Conservation (phyloP, 106 monocot genomes). For the Allium fistulosum region DNA sequence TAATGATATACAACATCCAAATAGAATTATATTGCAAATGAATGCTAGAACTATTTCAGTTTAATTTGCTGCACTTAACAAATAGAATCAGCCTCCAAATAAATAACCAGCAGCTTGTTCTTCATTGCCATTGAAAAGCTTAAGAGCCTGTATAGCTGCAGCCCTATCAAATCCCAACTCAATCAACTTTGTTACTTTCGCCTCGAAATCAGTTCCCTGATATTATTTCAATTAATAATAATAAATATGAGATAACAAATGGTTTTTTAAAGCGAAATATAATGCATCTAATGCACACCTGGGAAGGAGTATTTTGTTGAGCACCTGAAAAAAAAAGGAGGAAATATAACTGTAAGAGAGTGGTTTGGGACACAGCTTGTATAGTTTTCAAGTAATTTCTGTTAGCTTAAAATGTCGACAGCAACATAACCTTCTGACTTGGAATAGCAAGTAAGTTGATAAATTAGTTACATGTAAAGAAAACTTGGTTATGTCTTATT, state of each 20-base stretch:
- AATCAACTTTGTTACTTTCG: conserved; percentile 68
- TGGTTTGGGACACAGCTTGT: not conserved
- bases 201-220: conserved; percentile 56
- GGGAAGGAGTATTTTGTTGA: conserved; percentile 13
- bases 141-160: conserved; percentile 66
- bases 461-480: no score
- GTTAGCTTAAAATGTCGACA: no score
- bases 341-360: not conserved
- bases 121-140: conserved; percentile 84
- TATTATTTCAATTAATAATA: not conserved
- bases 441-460: no score
- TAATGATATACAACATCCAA: no score
- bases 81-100: conserved; percentile 53
- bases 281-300: conserved; percentile 11
- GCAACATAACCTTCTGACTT: no score
- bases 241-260: no score
- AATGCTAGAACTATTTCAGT: no score
- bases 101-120: conserved; percentile 83
- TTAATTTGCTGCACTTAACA: no score
- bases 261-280: not conserved
- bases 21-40: no score
- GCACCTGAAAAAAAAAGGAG: conserved; percentile 15
- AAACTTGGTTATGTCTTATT: no score
- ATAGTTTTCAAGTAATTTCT: no score
- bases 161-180: conserved; percentile 77